A percentile compares a stretch with the other conserved stretches of the same genome.
Evolutionary conservation across 106 monocot genomes (phyloP).

Genomic region (Dioscorea dumetorum): DNA sequence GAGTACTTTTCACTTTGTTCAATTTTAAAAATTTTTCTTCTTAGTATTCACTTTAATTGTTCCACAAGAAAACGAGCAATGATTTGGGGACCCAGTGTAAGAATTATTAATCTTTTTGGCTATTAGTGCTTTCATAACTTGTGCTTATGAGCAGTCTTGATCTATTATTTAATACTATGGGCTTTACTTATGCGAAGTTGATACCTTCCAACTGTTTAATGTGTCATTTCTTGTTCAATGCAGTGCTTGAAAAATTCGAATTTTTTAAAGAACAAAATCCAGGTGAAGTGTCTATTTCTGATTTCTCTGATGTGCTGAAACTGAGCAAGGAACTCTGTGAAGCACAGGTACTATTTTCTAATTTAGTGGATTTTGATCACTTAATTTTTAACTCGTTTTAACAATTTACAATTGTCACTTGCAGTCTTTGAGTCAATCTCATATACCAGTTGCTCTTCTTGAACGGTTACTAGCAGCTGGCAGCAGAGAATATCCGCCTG

Average conservation of each 20-base stretch:
- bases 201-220: neutral
- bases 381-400: conserved; percentile 6
- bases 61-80: no score
- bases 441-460: conserved; percentile 40
- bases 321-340: conserved; percentile 66
- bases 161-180: no score
- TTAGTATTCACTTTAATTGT: no score
- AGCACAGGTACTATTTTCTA: conserved; percentile 38
- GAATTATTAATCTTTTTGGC: no score
- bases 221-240: conserved; percentile 7
- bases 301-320: conserved; percentile 53
- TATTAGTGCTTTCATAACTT: no score
- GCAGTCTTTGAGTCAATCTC: conserved; percentile 65
- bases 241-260: conserved; percentile 81
- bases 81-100: no score
- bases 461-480: conserved; percentile 60
- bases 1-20: no score
- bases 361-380: no score
- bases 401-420: conserved; percentile 4
- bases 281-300: conserved; percentile 41
- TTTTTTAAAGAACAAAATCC: conserved; percentile 31
- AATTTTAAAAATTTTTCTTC: no score
- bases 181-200: no score
- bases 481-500: conserved; percentile 66
- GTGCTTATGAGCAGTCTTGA: no score